Evolutionary conservation across 257 asterid species (phyloP).

Genomic region (Solanum bukasovii): DNA sequence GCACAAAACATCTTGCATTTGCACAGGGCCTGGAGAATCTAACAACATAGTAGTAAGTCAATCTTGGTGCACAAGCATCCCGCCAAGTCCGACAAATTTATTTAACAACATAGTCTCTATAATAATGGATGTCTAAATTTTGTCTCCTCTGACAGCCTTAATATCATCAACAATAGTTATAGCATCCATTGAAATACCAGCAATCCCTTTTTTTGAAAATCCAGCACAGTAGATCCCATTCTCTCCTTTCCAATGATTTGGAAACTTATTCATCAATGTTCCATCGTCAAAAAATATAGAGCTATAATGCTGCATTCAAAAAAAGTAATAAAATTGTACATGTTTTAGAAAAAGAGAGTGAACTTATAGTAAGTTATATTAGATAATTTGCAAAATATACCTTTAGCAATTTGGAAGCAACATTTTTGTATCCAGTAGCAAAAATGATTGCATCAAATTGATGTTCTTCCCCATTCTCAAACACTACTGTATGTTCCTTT

Average conservation of each 20-base stretch:
- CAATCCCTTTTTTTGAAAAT: background rate
- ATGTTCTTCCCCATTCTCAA: constrained; percentile 7
- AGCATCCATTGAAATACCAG: background rate
- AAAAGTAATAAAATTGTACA: background rate
- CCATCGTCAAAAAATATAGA: background rate
- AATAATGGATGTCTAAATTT: background rate
- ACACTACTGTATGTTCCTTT: constrained; percentile 11
- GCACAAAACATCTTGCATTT: background rate
- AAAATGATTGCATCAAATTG: background rate
- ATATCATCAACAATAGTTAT: background rate
- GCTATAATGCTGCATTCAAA: background rate
- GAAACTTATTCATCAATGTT: background rate
- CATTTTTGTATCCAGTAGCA: constrained; percentile 46
- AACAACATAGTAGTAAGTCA: background rate
- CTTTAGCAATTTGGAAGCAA: constrained; percentile 35
- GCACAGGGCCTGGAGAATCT: background rate
- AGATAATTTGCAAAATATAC: background rate
- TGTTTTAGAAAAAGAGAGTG: background rate
- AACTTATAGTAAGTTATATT: background rate
- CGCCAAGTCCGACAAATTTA: background rate
- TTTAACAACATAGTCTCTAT: background rate
- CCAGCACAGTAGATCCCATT: background rate
- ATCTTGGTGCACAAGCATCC: background rate
- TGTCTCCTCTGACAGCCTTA: background rate
- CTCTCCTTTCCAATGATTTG: background rate